phyloP scores from a whole-genome alignment of 2,329 filamentous ascomycete genomes.

The Sclerotinia trifoliorum region DNA sequence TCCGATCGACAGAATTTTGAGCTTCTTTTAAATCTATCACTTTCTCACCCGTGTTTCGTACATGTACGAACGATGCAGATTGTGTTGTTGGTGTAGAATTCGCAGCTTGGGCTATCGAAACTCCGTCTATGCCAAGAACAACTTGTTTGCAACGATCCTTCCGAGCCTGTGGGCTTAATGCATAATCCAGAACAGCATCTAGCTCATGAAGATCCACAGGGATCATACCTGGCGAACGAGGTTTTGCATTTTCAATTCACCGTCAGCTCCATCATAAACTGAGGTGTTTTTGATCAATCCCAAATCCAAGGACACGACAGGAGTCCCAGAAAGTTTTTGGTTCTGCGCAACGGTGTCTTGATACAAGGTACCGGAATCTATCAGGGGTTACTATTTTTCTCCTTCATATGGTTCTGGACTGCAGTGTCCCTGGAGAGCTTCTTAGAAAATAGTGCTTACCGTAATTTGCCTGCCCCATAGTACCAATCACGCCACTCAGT shows the following conservation, averaged over 20 bases:
- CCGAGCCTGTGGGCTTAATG: neutral
- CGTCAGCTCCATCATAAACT: neutral
- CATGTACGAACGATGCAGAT: neutral
- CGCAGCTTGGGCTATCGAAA: neutral
- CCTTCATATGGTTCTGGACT: neutral
- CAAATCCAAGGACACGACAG: neutral
- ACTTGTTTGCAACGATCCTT: neutral
- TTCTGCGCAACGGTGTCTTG: neutral
- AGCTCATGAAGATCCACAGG: neutral
- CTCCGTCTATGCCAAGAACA: neutral
- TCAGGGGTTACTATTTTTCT: neutral
- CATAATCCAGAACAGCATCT: neutral
- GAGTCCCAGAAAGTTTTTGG: neutral
- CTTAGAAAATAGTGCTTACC: neutral
- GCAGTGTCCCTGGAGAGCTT: neutral
- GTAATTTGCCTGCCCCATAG: conserved; percentile 22
- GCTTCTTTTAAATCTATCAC: neutral
- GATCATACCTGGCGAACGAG: neutral
- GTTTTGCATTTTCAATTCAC: neutral
- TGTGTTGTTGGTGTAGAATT: neutral
- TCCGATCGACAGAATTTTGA: neutral
- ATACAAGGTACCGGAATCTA: neutral
- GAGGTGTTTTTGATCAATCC: neutral
- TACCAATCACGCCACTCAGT: conserved; percentile 22
- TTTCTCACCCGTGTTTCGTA: neutral